Evolutionary conservation across 2,329 filamentous ascomycete species (phyloP).

Genomic region (Xylariaceae sp.): DNA sequence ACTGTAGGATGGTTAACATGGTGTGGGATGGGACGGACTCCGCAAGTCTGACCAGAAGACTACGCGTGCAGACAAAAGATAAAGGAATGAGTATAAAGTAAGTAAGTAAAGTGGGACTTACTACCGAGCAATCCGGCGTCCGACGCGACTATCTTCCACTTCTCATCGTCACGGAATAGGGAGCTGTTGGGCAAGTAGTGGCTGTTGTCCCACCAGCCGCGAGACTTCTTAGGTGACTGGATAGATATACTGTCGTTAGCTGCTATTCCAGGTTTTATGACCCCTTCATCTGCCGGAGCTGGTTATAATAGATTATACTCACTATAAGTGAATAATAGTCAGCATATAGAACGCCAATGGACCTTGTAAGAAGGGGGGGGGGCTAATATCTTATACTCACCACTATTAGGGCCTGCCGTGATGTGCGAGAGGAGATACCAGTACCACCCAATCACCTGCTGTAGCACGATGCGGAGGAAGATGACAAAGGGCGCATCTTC

Average conservation of each 20-base stretch:
- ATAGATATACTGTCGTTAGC: conserved; percentile 13
- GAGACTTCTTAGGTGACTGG: conserved; percentile 37
- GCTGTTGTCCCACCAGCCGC: conserved; percentile 40
- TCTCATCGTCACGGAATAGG: conserved; percentile 55
- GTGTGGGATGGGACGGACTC: conserved; percentile 8
- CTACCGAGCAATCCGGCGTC: conserved; percentile 43
- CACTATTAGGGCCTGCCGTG: conserved; percentile 43
- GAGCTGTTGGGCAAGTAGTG: conserved; percentile 59
- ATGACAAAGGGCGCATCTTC: conserved; percentile 11
- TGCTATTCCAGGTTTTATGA: conserved; percentile 43
- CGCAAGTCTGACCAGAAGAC: conserved; percentile 46
- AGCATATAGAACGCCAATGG: background rate
- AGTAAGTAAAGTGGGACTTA: background rate
- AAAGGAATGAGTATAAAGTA: background rate
- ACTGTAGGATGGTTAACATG: background rate
- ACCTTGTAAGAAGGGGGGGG: background rate
- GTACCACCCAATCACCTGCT: conserved; percentile 11
- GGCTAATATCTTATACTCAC: conserved; percentile 49
- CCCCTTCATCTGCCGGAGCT: conserved; percentile 37
- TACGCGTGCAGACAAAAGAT: background rate
- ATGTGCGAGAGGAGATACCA: conserved; percentile 12
- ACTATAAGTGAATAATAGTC: background rate
- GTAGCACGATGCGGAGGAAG: conserved; percentile 10
- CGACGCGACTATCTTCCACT: conserved; percentile 50
- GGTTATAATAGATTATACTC: background rate